Evolutionary conservation across 257 asterid genomes (phyloP).

Genomic region (Gentiana macrophylla): DNA sequence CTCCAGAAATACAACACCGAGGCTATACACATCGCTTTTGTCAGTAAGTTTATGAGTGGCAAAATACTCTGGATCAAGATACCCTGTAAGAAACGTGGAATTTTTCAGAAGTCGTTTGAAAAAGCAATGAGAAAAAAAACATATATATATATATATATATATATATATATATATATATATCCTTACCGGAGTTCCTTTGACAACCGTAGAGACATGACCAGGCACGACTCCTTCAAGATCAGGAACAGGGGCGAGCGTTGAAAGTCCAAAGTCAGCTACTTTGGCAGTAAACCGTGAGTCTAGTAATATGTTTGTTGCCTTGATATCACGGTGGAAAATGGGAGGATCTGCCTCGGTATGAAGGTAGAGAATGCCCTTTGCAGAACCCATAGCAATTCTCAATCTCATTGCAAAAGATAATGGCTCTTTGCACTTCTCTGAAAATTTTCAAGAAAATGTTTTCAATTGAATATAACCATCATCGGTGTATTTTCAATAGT

Average conservation of each 20-base stretch:
- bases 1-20: conserved; percentile 92
- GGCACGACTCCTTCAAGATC: conserved; percentile 75
- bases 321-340: conserved; percentile 91
- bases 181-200: conserved; percentile 96
- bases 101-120: too few species aligned
- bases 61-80: conserved; percentile 96
- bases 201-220: conserved; percentile 81
- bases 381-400: conserved; percentile 67
- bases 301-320: conserved; percentile 81
- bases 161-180: not conserved
- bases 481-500: too few species aligned
- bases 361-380: conserved; percentile 93
- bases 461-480: not conserved
- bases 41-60: conserved; percentile 86
- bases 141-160: too few species aligned
- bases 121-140: too few species aligned
- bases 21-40: conserved; percentile 95
- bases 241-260: conserved; percentile 80
- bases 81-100: conserved; percentile 40
- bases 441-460: not conserved
- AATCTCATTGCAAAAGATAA: conserved; percentile 58
- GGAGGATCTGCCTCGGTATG: conserved; percentile 99
- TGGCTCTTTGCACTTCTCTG: conserved; percentile 60
- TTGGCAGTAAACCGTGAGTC: conserved; percentile 72
- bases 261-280: conserved; percentile 96